phyloP scores from a whole-genome alignment of 176 grass and related monocot species.

The Musa beccarii region DNA sequence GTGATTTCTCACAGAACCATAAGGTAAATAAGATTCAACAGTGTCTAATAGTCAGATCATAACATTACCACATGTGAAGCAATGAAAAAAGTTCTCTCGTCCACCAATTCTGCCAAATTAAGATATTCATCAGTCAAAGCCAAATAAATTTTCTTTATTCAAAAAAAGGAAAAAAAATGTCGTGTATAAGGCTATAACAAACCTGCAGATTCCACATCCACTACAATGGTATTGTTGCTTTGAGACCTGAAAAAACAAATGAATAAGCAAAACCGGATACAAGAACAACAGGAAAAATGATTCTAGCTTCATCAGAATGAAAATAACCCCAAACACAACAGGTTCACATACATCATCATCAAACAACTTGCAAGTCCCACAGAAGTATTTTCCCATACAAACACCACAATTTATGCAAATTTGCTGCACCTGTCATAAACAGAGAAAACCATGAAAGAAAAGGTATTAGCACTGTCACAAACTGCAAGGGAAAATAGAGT shows the following conservation, averaged over 20 bases:
- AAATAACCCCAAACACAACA: not conserved
- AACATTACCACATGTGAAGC: constrained; percentile 70
- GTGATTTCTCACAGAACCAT: no score
- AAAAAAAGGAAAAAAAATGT: not conserved
- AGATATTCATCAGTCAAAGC: constrained; percentile 14
- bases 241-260: constrained; percentile 46
- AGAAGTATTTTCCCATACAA: constrained; percentile 87
- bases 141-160: not conserved
- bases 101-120: constrained; percentile 66
- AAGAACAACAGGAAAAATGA: not conserved
- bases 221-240: constrained; percentile 91
- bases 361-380: constrained; percentile 82
- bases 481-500: no score
- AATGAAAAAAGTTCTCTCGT: constrained; percentile 86
- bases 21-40: not conserved
- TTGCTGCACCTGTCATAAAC: constrained; percentile 52
- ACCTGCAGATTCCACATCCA: constrained; percentile 93
- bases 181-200: constrained; percentile 3
- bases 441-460: constrained; percentile 5
- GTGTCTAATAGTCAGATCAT: not conserved
- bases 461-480: not conserved
- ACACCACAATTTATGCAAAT: constrained; percentile 69
- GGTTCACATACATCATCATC: constrained; percentile 80
- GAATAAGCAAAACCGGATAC: constrained; percentile 10
- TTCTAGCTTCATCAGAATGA: not conserved